Conservation (phyloP, 1,139 yeast genomes). For the Geotrichum fermentans region DNA sequence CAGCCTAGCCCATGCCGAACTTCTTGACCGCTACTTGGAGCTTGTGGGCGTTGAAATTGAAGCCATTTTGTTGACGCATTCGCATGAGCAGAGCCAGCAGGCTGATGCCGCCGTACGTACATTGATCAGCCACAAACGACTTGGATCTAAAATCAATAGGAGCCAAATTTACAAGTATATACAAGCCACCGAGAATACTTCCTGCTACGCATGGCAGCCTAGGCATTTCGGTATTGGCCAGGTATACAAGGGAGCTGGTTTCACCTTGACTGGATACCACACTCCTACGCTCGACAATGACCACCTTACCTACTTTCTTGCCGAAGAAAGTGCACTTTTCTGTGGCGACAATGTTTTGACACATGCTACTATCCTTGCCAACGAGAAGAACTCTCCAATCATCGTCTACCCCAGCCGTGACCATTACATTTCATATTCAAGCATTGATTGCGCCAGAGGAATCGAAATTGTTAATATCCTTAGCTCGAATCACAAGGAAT, state of each 20-base stretch:
- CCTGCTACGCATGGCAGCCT: slow-evolving; percentile 13
- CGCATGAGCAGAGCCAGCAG: slow-evolving; percentile 41
- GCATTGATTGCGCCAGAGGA: slow-evolving; percentile 37
- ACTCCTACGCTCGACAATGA: slow-evolving; percentile 42
- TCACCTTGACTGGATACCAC: slow-evolving; percentile 32
- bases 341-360: slow-evolving; percentile 41
- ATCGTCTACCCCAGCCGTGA: slow-evolving; percentile 42
- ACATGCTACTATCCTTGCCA: slow-evolving; percentile 36
- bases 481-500: slow-evolving; percentile 17
- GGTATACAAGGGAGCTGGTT: slow-evolving; percentile 33
- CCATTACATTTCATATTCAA: slow-evolving; percentile 35
- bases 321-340: slow-evolving; percentile 37
- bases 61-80: slow-evolving; percentile 38
- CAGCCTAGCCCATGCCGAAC: slow-evolving; percentile 29
- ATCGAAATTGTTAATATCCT: slow-evolving; percentile 30
- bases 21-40: slow-evolving; percentile 29
- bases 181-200: slow-evolving; percentile 2
- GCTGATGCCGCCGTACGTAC: slow-evolving; percentile 33
- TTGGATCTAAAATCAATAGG: slow-evolving; percentile 9
- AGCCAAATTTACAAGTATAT: slow-evolving; percentile 12
- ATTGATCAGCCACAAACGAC: slow-evolving; percentile 20
- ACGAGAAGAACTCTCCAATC: slow-evolving; percentile 12
- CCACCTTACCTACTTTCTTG: slow-evolving; percentile 37
- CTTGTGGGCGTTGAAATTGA: slow-evolving; percentile 30
- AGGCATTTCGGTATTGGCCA: slow-evolving; percentile 30